Evolutionary conservation across 202 grass and related monocot species (phyloP).

Genomic region (Schoenoplectus tabernaemontani): DNA sequence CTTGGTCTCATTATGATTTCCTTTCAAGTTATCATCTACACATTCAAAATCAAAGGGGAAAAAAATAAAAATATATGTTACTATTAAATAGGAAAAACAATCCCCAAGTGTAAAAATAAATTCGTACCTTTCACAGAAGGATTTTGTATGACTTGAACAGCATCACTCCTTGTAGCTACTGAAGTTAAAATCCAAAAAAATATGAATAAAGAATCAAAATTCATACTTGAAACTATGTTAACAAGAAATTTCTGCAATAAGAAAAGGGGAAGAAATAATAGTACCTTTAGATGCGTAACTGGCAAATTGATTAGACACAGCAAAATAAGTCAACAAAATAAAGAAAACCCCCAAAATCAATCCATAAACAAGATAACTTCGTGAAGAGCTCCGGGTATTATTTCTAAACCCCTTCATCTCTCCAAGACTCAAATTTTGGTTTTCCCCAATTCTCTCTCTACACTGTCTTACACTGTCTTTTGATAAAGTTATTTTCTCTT

Average conservation of each 20-base stretch:
- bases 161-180: not conserved
- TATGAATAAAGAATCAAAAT: not conserved
- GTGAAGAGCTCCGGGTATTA: not conserved
- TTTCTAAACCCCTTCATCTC: conserved; percentile 14
- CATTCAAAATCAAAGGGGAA: not conserved
- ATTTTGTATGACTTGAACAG: not conserved
- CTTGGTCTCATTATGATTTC: not conserved
- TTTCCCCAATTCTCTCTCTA: conserved; percentile 3
- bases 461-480: too few species aligned
- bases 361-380: conserved; percentile 20
- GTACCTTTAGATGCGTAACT: conserved; percentile 16
- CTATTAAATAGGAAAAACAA: not conserved
- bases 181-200: not conserved
- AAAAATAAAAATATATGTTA: not conserved
- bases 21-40: conserved; percentile 4
- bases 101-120: not conserved
- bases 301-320: conserved; percentile 1
- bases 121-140: not conserved
- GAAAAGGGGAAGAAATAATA: not conserved
- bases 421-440: conserved; percentile 8
- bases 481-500: too few species aligned
- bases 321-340: conserved; percentile 18
- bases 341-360: conserved; percentile 21
- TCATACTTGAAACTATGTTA: not conserved
- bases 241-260: not conserved